These are phyloP conservation scores for Stereocaulon alpinum DNA, from an alignment of 495 filamentous ascomycete genomes.

Conservation along the genomic window DNA sequence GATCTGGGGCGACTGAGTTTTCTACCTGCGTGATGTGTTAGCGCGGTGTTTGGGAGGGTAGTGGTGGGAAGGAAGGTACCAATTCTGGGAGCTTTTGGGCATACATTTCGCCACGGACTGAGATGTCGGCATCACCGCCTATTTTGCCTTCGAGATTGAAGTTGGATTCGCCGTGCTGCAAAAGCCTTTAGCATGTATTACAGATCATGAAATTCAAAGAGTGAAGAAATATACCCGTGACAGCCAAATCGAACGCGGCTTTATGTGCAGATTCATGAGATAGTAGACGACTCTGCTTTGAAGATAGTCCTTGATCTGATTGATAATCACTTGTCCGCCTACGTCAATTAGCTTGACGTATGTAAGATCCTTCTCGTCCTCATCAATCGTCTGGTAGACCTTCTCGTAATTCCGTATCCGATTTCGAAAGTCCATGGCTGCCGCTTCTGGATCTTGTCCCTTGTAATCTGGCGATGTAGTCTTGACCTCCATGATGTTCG, in stretches of 20 bases:
- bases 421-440: constrained; percentile 82
- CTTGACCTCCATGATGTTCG: constrained; percentile 96
- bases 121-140: constrained; percentile 82
- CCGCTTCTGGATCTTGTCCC: constrained; percentile 84
- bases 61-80: constrained; percentile 30
- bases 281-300: constrained; percentile 96
- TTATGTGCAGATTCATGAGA: constrained; percentile 96
- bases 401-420: constrained; percentile 95
- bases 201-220: background rate
- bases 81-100: constrained; percentile 71
- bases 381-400: constrained; percentile 85
- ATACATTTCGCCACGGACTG: constrained; percentile 77
- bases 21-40: constrained; percentile 21
- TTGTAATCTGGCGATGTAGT: constrained; percentile 89
- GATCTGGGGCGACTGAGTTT: constrained; percentile 67
- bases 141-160: constrained; percentile 83
- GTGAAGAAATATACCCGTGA: constrained; percentile 60
- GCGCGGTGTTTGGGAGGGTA: background rate
- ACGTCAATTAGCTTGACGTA: constrained; percentile 98
- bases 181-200: constrained; percentile 16
- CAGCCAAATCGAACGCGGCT: constrained; percentile 93
- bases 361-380: constrained; percentile 71
- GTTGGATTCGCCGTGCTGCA: constrained; percentile 83
- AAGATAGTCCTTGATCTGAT: constrained; percentile 90
- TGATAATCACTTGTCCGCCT: constrained; percentile 89